Evolutionary conservation across 2,329 filamentous ascomycete species (phyloP).

Genomic region (Zymoseptoria brevis): DNA sequence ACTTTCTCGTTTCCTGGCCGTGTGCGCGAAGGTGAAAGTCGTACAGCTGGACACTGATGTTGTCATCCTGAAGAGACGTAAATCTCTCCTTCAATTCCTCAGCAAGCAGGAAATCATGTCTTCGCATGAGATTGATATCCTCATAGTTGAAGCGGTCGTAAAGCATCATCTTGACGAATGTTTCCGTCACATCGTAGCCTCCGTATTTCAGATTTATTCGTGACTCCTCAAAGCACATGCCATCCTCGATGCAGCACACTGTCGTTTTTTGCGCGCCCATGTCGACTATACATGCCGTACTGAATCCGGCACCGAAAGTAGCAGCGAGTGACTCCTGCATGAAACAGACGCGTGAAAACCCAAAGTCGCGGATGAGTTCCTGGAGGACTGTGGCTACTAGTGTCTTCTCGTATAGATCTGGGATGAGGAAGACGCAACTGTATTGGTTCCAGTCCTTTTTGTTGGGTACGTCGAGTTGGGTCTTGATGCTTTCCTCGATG

Average conservation of each 20-base stretch:
- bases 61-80: constrained; percentile 82
- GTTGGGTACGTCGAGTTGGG: constrained; percentile 69
- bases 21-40: constrained; percentile 86
- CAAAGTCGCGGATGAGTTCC: constrained; percentile 80
- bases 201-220: constrained; percentile 92
- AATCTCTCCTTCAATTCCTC: constrained; percentile 93
- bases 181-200: constrained; percentile 84
- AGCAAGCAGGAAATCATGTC: constrained; percentile 87
- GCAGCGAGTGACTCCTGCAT: constrained; percentile 94
- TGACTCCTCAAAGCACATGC: constrained; percentile 88
- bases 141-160: constrained; percentile 92
- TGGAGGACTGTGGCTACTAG: constrained; percentile 81
- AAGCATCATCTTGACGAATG: constrained; percentile 96
- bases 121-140: constrained; percentile 81
- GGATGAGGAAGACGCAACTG: constrained; percentile 93
- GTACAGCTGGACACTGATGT: constrained; percentile 79
- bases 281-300: constrained; percentile 88
- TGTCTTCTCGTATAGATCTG: constrained; percentile 89
- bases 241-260: constrained; percentile 93
- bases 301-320: constrained; percentile 90
- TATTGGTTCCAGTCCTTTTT: constrained; percentile 82
- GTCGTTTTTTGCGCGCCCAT: constrained; percentile 97
- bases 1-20: constrained; percentile 84
- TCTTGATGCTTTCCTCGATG: constrained; percentile 74
- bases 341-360: constrained; percentile 82